Evolutionary conservation across 495 filamentous ascomycete species (phyloP).

Genomic region (Podospora anserina): DNA sequence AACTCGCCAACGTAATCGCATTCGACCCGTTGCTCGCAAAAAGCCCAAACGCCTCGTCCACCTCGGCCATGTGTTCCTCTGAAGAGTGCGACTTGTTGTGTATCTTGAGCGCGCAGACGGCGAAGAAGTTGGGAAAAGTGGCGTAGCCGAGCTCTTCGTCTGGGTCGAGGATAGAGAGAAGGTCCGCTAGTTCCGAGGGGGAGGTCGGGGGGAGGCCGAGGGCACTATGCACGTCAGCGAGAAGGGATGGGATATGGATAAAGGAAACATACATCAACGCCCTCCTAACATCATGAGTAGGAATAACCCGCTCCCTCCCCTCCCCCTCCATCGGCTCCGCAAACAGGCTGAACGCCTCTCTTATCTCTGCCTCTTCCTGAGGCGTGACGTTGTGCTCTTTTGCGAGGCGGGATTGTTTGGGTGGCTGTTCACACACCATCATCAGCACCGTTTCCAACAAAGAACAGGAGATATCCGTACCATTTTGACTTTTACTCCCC

Average conservation of each 20-base stretch:
- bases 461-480: neutral
- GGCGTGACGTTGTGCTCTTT: conserved; percentile 81
- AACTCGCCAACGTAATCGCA: conserved; percentile 69
- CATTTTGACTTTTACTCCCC: neutral
- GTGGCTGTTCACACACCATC: neutral
- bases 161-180: conserved; percentile 76
- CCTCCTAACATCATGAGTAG: conserved; percentile 72
- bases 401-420: conserved; percentile 71
- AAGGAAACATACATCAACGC: conserved; percentile 66
- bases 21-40: conserved; percentile 48
- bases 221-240: conserved; percentile 49
- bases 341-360: conserved; percentile 84
- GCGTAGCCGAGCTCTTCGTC: conserved; percentile 67
- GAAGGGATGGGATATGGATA: too few species aligned
- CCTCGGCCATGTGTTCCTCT: conserved; percentile 56
- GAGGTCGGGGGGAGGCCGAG: conserved; percentile 65
- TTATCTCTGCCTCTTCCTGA: conserved; percentile 83
- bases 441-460: neutral
- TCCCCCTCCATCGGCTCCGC: conserved; percentile 63
- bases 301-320: conserved; percentile 65
- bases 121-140: conserved; percentile 71
- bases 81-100: conserved; percentile 55
- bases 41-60: conserved; percentile 73
- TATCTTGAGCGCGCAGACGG: conserved; percentile 80
- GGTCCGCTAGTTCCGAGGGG: conserved; percentile 64